Base-by-base conservation (phyloP, 352 stramenopile genomes). In the Phytophthora hibernalis region DNA sequence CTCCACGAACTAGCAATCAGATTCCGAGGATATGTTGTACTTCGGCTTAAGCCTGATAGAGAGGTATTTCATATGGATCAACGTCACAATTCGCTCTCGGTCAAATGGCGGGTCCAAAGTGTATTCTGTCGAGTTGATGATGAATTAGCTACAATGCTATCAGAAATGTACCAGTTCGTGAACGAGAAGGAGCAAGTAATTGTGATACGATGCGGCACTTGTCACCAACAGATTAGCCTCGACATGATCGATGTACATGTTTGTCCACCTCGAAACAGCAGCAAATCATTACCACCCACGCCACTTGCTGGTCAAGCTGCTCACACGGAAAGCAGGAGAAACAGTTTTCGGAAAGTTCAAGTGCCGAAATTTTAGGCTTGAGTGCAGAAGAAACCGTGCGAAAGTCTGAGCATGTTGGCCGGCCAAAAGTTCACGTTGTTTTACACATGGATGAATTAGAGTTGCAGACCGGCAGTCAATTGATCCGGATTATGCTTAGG, bases 171-270 rank as follows among this genome's bases (percentile, higher is more conserved):
- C 28, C 65, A 84, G 22, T 78, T 82, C 31, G 59, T 80, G 10
- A 85, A 75, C 35, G 81, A 90, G 49, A 80, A 89, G 28, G 72
- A 87, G 48, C 73, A 88, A 45, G 59, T 69, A 3, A 69, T 80
- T 42, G 70, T 72, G 33, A 80, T 91, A 48, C 81, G 73, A n/a
- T 90, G 83, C 21, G 80, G 79, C 16, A 83, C 75, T 26, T 91
- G 83, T 40, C 66, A 79, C 22, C 76, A 87, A 45, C 77, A 85
- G 40, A 89, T 90, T 31, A 75, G 56, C 16, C 70, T 91, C 15
- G 81, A 88, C 10, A 71, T 70, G 33, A 90, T 91, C 20, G 76
- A 80, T 35, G 57, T 69, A 20, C 83, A 91, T 44, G 70, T 88
- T 13, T 91, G 81, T 22, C 67, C 61, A 38, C 61, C 61, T 48